Evolutionary conservation across 352 stramenopile species (phyloP), one percentile per base, ranked within the genome.

Genomic region (Phytophthora uliginosa): DNA sequence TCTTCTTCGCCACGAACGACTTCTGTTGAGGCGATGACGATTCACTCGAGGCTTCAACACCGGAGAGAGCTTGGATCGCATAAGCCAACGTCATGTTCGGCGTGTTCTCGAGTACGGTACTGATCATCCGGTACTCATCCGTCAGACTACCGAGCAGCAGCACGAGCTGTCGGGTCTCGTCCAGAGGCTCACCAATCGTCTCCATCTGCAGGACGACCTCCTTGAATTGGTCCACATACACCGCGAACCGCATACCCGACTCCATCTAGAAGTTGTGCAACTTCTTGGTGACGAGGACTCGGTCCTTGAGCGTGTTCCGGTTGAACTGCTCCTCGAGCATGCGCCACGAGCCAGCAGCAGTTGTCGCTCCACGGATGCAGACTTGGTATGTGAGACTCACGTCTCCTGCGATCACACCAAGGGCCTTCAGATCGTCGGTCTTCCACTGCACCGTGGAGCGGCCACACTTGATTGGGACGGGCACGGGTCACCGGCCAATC

Each of bases 251-350:
- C 0, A 28, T 66, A 4, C 54, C 48, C 12, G 33, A 7, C 42
- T 81, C 64, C 70, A 81, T 70, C 56, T 73, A 68, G 60, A 78
- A 78, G n/a, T 70, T 64, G 48, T 76, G 72, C 17, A 78, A 33
- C 9, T 57, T 57, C 26, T 66, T 58, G 0, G 72, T 78, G 0
- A 83, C 3, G 12, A 58, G 2, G 7, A 83, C 26, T 0, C 65
- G 63, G 28, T 80, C 76, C 52, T 83, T 57, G 7, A 79, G 57
- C n/a, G 52, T 77, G 7, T 15, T 42, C 7, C 52, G 47, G 52
- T 79, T 73, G 33, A 64, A 73, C 47, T 69, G 69, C 15, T 66
- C 47, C 5, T 60, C 17, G 6, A 78, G 66, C 9, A 45, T 12
- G 7, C 66, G 7, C 64, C 63, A 77, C n/a, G 59, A 60, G 3